Evolutionary conservation across 768 basidiomycete species (phyloP), one percentile per base, ranked within the genome.

Genomic region (Tricholomella constricta): DNA sequence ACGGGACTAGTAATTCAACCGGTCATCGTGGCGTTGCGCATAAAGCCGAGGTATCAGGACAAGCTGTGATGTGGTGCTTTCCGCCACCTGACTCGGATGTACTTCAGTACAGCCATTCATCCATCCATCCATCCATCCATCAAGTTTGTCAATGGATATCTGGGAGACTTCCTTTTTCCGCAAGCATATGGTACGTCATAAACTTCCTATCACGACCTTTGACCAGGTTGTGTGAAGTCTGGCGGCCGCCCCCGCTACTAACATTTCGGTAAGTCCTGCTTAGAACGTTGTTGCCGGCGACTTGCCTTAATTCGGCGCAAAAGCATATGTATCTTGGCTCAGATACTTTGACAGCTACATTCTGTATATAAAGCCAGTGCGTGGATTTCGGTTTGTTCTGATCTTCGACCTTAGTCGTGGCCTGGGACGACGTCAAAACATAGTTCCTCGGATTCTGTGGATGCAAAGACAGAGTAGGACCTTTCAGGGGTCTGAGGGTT

Each of bases 381-480:
- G 31, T 35, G 31, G 14, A 20, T 47, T 47, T 53, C 45, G 45
- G 45, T 41, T 36, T 47, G 22, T 53, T 52, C 35, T 53, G 45
- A 53, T 53, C 40, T 42, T 46, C 34, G 17, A 41, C 27, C 23
- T 15, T 17, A 15, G 29, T 44, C 19, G 20, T 32, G 27, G 15
- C 37, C 46, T 53, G 31, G 26, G 10, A 14, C 17, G 15, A 12
- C 44, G 35, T 52, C 46, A 43, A 42, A 40, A 43, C 31, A 20
- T 34, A 48, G 45, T 47, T 53, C 52, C 52, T 53, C 52, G 52
- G 52, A 48, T 31, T 51, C 34, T 44, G 15, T 23, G 45, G 20
- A 35, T 46, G 12, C 15, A 42, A 31, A 19, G n/a, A 10, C 52
- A 54, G 52, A 40, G 40, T 29, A 51, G 29, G 41, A 31, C 23